Conservation (phyloP, 2,329 filamentous ascomycete genomes). For the Leptosphaerulina australis region DNA sequence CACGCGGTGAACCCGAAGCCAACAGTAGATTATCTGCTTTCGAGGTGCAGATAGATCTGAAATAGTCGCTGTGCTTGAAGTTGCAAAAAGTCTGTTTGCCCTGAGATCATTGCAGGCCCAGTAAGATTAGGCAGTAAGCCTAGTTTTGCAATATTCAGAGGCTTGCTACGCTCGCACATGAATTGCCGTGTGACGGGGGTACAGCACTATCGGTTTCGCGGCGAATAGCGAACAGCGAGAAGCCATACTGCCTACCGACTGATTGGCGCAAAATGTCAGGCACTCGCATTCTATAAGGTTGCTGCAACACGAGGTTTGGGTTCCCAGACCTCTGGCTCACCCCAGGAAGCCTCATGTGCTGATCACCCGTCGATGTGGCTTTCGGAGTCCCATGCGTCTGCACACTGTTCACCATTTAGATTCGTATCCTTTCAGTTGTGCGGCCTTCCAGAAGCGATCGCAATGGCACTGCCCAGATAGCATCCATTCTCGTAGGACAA, state of each 20-base stretch:
- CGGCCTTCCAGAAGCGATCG: constrained; percentile 35
- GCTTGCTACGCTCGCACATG: constrained; percentile 12
- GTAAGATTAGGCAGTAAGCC: background rate
- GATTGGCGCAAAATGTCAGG: constrained; percentile 24
- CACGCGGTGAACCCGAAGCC: constrained; percentile 14
- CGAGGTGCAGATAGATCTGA: constrained; percentile 9
- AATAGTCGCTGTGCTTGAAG: constrained; percentile 1
- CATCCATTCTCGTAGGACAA: constrained; percentile 2
- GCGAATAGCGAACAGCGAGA: constrained; percentile 28
- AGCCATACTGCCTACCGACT: constrained; percentile 24
- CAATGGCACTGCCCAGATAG: constrained; percentile 3
- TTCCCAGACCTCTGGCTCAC: constrained; percentile 41
- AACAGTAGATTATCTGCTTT: constrained; percentile 1
- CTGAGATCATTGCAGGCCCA: background rate
- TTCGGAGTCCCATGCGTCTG: constrained; percentile 36
- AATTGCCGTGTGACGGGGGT: constrained; percentile 22
- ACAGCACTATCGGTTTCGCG: constrained; percentile 34
- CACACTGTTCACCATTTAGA: constrained; percentile 22
- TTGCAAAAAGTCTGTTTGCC: constrained; percentile 3
- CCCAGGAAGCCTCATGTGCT: constrained; percentile 31
- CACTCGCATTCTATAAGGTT: constrained; percentile 16
- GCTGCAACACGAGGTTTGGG: constrained; percentile 19
- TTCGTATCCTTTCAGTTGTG: constrained; percentile 26
- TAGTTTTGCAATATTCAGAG: constrained; percentile 8
- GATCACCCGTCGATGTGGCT: constrained; percentile 47